These are phyloP conservation scores for Fraxinus latifolia DNA, from an alignment of 305 asterid species.

Conservation along the genomic window DNA sequence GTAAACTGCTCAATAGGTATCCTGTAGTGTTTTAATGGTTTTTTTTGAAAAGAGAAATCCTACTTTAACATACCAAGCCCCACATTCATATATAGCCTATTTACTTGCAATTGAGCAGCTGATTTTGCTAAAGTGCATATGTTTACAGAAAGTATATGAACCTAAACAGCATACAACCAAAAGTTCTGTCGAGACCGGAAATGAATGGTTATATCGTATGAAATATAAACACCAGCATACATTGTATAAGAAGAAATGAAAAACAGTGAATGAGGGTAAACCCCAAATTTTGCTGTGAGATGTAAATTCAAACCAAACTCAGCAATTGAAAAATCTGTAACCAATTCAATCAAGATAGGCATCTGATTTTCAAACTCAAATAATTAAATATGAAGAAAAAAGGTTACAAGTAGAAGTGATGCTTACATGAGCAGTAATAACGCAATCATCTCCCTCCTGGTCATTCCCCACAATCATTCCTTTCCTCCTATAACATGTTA, in stretches of 20 bases:
- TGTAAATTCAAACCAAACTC: constrained; percentile 1
- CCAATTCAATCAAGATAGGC: neutral
- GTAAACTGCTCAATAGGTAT: neutral
- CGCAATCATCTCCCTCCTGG: constrained; percentile 92
- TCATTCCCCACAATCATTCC: constrained; percentile 94
- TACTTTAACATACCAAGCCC: neutral
- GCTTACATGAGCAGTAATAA: constrained; percentile 77
- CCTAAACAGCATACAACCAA: neutral
- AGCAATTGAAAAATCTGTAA: neutral
- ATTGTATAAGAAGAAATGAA: neutral
- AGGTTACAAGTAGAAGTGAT: neutral
- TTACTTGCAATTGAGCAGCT: neutral
- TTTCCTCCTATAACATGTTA: constrained; percentile 65
- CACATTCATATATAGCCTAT: neutral
- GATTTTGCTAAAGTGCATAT: neutral
- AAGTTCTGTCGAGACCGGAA: neutral
- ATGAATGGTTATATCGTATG: neutral
- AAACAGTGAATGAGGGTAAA: neutral
- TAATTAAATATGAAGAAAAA: neutral
- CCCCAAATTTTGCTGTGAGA: neutral
- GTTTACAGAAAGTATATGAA: neutral
- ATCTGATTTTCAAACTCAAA: neutral
- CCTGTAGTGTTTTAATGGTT: neutral
- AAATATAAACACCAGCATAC: neutral
- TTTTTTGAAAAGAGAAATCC: neutral